Evolutionary conservation across 192 early-diverging fungal species (phyloP).

Genomic region (Umbelopsis sp.): DNA sequence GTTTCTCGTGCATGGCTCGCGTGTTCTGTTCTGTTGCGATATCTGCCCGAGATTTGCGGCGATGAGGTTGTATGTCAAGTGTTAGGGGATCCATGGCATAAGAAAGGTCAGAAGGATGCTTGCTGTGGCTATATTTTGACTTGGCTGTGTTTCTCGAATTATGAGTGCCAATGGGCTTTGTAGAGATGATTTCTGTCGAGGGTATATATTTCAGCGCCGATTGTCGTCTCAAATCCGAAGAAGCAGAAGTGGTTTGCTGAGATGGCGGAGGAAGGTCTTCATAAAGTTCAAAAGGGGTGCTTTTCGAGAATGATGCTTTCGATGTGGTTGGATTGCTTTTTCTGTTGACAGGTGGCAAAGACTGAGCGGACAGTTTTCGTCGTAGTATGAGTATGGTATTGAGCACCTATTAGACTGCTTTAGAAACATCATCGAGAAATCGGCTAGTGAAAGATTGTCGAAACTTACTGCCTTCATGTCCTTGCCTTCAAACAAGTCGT

Average conservation of each 20-base stretch:
- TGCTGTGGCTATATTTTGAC: constrained; percentile 12
- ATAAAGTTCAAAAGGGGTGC: constrained; percentile 19
- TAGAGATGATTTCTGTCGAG: not conserved
- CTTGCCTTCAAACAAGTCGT: constrained; percentile 75
- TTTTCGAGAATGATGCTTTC: constrained; percentile 27
- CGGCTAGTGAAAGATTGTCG: not conserved
- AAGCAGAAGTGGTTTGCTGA: not conserved
- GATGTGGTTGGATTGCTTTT: not conserved
- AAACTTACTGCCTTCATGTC: constrained; percentile 60
- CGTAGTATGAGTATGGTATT: not conserved
- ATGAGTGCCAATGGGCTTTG: not conserved
- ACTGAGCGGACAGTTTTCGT: not conserved
- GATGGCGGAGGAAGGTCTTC: constrained; percentile 1
- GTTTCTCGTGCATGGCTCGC: not conserved
- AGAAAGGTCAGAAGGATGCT: not conserved
- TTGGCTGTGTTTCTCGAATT: not conserved
- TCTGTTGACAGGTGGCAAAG: not conserved
- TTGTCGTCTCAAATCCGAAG: not conserved
- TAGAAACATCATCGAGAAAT: not conserved
- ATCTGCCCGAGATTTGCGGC: not conserved
- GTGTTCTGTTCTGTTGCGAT: not conserved
- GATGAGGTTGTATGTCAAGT: not conserved
- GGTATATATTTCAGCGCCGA: constrained; percentile 13
- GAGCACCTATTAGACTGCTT: not conserved
- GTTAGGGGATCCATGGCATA: not conserved